These are phyloP conservation scores for Jasminum sambac DNA, from an alignment of 257 asterid genomes.

Conservation along the genomic window DNA sequence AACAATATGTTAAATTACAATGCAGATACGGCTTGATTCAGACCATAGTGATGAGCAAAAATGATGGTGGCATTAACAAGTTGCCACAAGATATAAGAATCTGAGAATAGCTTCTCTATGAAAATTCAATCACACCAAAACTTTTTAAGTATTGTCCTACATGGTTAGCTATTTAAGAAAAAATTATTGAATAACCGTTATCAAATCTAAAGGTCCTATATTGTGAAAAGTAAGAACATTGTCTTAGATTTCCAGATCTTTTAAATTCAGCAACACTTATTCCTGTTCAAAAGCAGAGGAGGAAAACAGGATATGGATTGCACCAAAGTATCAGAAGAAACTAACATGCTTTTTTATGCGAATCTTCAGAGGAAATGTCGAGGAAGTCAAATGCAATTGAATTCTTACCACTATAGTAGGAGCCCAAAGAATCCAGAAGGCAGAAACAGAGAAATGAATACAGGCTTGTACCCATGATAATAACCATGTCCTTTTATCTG, in stretches of 20 bases:
- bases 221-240: not conserved
- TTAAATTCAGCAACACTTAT: slow-evolving; percentile 1
- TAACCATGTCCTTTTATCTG: slow-evolving; percentile 84
- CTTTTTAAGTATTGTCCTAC: not conserved
- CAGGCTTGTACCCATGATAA: slow-evolving; percentile 74
- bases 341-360: slow-evolving; percentile 17
- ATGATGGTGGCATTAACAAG: not conserved
- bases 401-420: slow-evolving; percentile 68
- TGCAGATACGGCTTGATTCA: not conserved
- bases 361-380: not conserved
- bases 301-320: not conserved
- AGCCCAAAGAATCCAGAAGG: slow-evolving; percentile 94
- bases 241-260: slow-evolving; percentile 10
- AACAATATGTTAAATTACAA: not conserved
- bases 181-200: not conserved
- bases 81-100: not conserved
- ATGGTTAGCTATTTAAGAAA: not conserved
- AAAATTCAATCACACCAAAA: not conserved
- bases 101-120: not conserved
- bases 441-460: slow-evolving; percentile 60
- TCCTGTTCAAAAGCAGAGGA: slow-evolving; percentile 1
- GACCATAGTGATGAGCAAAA: not conserved
- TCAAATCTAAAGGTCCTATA: not conserved
- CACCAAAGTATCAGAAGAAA: slow-evolving; percentile 4
- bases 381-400: slow-evolving; percentile 5